Evolutionary conservation across 2,329 filamentous ascomycete species (phyloP).

Genomic region (Periconia sp.): DNA sequence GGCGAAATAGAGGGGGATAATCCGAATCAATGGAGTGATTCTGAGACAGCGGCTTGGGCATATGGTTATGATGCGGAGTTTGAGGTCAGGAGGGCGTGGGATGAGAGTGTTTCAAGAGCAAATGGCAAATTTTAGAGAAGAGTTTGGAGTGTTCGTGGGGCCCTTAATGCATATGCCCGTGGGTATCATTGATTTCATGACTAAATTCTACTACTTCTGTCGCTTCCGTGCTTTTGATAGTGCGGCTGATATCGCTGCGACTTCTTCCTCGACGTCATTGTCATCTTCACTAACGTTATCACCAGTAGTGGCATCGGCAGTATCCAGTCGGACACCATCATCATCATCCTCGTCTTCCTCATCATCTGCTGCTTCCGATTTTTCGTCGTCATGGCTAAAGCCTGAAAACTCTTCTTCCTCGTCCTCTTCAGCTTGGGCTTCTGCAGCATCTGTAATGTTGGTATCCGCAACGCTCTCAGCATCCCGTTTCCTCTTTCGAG

Average conservation of each 20-base stretch:
- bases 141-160: background rate
- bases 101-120: background rate
- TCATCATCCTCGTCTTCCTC: constrained; percentile 24
- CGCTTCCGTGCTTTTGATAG: constrained; percentile 37
- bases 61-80: constrained; percentile 50
- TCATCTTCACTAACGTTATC: constrained; percentile 29
- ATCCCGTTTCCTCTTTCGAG: constrained; percentile 68
- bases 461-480: constrained; percentile 35
- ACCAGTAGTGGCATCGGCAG: constrained; percentile 12
- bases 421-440: constrained; percentile 15
- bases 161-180: background rate
- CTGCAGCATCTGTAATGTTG: constrained; percentile 20
- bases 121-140: too few relatives aligned
- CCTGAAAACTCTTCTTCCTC: constrained; percentile 35
- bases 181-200: constrained; percentile 35
- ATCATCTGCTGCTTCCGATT: constrained; percentile 16
- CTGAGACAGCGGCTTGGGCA: constrained; percentile 48
- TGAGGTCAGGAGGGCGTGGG: constrained; percentile 33
- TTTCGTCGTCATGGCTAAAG: constrained; percentile 33
- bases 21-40: constrained; percentile 54
- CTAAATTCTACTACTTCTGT: constrained; percentile 21
- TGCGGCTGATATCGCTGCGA: constrained; percentile 38
- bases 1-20: constrained; percentile 44
- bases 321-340: constrained; percentile 21
- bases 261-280: constrained; percentile 34